These are phyloP conservation scores for Tripidium arundinaceum DNA, from an alignment of 202 grass and related monocot species.

Conservation along the genomic window DNA sequence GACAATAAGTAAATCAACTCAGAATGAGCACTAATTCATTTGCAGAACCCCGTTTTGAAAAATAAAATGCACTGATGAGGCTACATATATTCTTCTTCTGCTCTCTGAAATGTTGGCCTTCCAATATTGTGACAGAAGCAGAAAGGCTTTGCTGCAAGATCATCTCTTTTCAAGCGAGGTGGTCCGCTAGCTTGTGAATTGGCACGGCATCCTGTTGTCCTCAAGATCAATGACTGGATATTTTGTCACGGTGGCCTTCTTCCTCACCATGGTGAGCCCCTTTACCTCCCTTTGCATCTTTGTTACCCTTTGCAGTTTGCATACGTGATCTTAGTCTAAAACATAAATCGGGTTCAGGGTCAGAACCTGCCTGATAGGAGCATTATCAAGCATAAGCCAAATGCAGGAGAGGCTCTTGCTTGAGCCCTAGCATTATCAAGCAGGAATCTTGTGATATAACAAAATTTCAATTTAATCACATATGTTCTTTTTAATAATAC, in stretches of 20 bases:
- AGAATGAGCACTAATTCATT: not conserved
- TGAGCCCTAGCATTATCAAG: not conserved
- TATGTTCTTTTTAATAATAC: not conserved
- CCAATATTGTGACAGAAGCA: constrained; percentile 69
- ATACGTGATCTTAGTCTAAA: not conserved
- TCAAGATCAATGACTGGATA: constrained; percentile 82
- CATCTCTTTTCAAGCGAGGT: constrained; percentile 75
- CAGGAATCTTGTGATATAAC: not conserved
- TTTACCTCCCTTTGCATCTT: not conserved
- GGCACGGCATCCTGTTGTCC: constrained; percentile 67
- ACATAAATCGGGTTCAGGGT: not conserved
- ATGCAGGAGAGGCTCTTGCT: not conserved
- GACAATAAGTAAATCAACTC: not conserved
- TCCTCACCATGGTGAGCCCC: constrained; percentile 79
- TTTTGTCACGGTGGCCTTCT: constrained; percentile 98
- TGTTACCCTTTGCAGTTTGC: not conserved
- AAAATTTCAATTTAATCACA: not conserved
- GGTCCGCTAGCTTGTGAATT: constrained; percentile 77
- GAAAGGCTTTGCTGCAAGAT: constrained; percentile 67
- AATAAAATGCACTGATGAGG: not conserved
- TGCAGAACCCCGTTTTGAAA: not conserved
- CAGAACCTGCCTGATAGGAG: not conserved
- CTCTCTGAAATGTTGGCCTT: constrained; percentile 47
- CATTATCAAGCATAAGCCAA: not conserved
- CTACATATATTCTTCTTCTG: constrained; percentile 5